phyloP scores from a whole-genome alignment of 75 land plant species.

The Pinus albicaulis region DNA sequence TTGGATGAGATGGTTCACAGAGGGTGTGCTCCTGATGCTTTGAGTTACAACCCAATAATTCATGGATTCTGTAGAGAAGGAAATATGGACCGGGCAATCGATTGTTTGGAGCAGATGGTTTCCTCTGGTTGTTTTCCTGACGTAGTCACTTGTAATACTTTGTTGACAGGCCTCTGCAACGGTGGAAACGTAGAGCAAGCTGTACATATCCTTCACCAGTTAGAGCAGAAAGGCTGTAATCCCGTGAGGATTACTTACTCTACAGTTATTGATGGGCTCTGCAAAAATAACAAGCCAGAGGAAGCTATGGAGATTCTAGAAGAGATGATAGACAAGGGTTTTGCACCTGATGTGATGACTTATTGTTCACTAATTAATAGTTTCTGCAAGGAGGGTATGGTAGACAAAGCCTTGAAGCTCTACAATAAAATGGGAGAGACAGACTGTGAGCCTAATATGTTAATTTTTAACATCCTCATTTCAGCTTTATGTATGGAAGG shows the following conservation, averaged over 20 bases:
- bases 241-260: conserved; percentile 40
- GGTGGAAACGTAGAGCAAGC: conserved; percentile 54
- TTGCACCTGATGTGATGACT: conserved; percentile 48
- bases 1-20: conserved; percentile 12
- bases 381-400: conserved; percentile 29
- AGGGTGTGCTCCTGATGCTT: conserved; percentile 18
- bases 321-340: conserved; percentile 56
- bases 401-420: conserved; percentile 40
- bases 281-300: conserved; percentile 48
- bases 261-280: conserved; percentile 48
- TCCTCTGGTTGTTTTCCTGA: conserved; percentile 30
- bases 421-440: conserved; percentile 28
- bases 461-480: conserved; percentile 25
- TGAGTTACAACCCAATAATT: conserved; percentile 47
- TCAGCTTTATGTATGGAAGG: conserved; percentile 30
- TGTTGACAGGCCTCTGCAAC: conserved; percentile 50
- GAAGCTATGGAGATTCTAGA: conserved; percentile 51
- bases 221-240: conserved; percentile 29
- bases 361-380: conserved; percentile 56
- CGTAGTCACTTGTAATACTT: conserved; percentile 48
- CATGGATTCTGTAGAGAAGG: conserved; percentile 48
- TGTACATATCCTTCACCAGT: conserved; percentile 32
- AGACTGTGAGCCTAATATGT: conserved; percentile 8
- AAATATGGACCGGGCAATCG: conserved; percentile 31
- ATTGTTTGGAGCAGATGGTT: conserved; percentile 55